Evolutionary conservation across 208 protist genomes (phyloP), one percentile per base, ranked within the genome.

Genomic region (Wallacemonas sp.): DNA sequence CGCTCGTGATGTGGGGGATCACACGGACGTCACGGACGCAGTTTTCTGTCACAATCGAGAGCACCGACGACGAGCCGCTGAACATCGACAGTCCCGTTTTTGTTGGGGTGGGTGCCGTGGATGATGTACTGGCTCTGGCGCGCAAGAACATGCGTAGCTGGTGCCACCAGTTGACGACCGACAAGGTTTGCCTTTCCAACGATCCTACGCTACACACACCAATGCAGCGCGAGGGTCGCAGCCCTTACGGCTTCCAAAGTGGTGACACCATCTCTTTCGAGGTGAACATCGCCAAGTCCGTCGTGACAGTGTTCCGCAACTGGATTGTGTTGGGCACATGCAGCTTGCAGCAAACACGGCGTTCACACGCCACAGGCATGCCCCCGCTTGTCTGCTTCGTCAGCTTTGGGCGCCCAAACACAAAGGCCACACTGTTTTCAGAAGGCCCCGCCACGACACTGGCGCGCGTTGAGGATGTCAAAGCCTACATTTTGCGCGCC

Each of bases 1-100:
- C 81, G 2, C 70, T 96, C 34, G 86, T 77, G n/a, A 78, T 85
- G 26, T 96, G 91, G 88, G 91, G 91, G 9, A 70, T 96, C 38
- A 71, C 91, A 44, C 73, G 67, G 66, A 77, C 74, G 33, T 48
- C 46, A 5, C 54, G 33, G 3, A 76, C 65, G 22, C 72, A 76
- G 30, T 91, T 95, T 50, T 86, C 87, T n/a, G 78, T 86, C 10
- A 59, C 66, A 17, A 72, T 96, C 22, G 78, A 89, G 63, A 92
- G 83, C 41, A 29, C 81, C 34, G 78, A 89, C 67, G 79, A 73
- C 6, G 74, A 82, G 60, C 76, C 78, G 19, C 78, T 95, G 22
- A 81, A 63, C 12, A 32, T 63, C 9, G 78, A 87, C 36, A 58
- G 53, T 19, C 88, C 91, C 32, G 76, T 87, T 38, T 93, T 94